Conservation (phyloP, 73 alveolate genomes). For the Vitrella brassicaformis region DNA sequence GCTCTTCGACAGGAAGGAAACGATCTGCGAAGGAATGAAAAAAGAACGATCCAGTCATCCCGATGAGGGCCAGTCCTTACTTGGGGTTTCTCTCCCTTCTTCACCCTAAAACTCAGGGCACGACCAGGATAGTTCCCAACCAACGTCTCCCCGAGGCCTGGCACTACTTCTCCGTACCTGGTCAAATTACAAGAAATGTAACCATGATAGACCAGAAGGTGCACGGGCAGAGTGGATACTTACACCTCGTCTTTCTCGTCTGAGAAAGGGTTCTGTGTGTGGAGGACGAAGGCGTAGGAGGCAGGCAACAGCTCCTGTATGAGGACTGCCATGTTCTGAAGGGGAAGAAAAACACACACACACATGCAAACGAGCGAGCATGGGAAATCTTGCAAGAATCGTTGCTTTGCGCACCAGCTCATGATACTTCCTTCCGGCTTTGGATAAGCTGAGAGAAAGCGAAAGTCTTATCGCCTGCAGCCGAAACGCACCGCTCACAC, state of each 20-base stretch:
- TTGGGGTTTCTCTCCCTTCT: constrained; percentile 12
- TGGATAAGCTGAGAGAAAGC: no score
- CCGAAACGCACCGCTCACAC: no score
- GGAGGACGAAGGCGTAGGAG: constrained; percentile 40
- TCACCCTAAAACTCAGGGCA: constrained; percentile 17
- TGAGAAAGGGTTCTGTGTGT: constrained; percentile 31
- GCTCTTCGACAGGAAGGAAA: constrained; percentile 25
- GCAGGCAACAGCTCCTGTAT: constrained; percentile 21
- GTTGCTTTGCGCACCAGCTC: no score
- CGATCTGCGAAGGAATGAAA: background rate
- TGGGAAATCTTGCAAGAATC: no score
- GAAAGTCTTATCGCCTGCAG: no score
- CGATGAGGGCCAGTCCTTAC: background rate
- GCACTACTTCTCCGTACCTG: constrained; percentile 28
- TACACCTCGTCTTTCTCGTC: background rate
- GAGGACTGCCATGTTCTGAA: constrained; percentile 38
- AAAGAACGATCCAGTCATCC: background rate
- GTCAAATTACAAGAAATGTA: no score
- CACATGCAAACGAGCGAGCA: no score
- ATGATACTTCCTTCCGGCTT: no score
- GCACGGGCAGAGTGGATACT: background rate
- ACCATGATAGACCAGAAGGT: background rate
- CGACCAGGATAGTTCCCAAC: constrained; percentile 40
- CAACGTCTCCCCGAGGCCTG: constrained; percentile 40
- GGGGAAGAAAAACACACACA: no score